Base-by-base conservation (phyloP, 192 early-diverging fungal species). In the Linnemannia elongata region DNA sequence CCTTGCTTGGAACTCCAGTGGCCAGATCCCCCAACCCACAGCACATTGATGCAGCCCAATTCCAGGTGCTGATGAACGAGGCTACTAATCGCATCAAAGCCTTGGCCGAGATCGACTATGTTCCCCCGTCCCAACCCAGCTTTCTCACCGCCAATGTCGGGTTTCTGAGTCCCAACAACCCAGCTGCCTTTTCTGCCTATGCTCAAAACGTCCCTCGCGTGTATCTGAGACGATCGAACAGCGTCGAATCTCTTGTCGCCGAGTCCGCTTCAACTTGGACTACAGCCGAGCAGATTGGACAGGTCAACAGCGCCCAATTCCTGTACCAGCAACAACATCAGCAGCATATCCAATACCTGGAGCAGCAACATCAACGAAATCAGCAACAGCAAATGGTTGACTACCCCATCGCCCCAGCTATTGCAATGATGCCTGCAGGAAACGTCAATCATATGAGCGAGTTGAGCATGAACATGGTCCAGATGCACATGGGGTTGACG, bases 11-110 rank as follows among this genome's bases (percentile, higher is more conserved):
- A 27, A 42, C 55, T 1, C 76, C 66, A 22, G 5, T 35, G 3
- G 49, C 63, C 1, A 20, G 35, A 22, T 30, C 41, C 4, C n/a
- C 41, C 17, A 41, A 6, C 2, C 44, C 35, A 12, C 80, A 82
- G 69, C 63, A 63, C 18, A 44, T 72, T 10, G 60, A 76, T 39
- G 20, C 74, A 24, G 60, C 69, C 27, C 74, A 82, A 30, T 76
- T 70, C 41, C 35, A 42, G 63, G 27, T 55, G 1, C 18, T 75
- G 52, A 82, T 76, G 74, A 75, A 72, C 39, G 80, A 82, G 74
- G 74, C 74, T 6, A 47, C 69, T 0, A 76, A 38, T 27, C 39
- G 68, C 0, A 45, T 76, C 49, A 42, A 54, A 30, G 39, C 74
- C 30, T 36, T 76, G 68, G 49, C 74, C 1, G 74, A 77, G 17